These are phyloP conservation scores for Phytophthora colocasiae DNA, from an alignment of 352 stramenopile species.

Conservation along the genomic window DNA sequence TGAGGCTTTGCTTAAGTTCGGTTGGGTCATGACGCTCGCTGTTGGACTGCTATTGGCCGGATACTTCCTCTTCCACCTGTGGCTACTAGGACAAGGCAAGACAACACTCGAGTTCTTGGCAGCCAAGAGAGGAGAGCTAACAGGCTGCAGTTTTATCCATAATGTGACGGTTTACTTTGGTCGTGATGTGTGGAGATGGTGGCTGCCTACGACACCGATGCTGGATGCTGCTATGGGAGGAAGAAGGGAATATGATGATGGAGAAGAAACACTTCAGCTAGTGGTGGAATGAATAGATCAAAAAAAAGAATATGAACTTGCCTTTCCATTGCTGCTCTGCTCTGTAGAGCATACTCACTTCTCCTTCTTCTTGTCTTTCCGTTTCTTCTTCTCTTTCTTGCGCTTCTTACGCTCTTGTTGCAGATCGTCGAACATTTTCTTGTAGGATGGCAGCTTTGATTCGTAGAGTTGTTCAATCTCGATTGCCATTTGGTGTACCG, in stretches of 20 bases:
- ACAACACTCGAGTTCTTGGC: constrained; percentile 85
- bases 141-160: constrained; percentile 45
- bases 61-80: constrained; percentile 84
- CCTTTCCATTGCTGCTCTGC: constrained; percentile 5
- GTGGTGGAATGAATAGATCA: constrained; percentile 44
- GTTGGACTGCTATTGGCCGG: constrained; percentile 65
- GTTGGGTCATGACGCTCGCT: constrained; percentile 56
- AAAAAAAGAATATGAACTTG: constrained; percentile 25
- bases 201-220: constrained; percentile 56
- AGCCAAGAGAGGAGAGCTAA: constrained; percentile 57
- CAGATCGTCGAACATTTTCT: constrained; percentile 77
- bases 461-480: constrained; percentile 83
- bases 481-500: constrained; percentile 85
- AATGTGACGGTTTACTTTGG: constrained; percentile 81
- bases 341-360: constrained; percentile 65
- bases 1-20: constrained; percentile 44
- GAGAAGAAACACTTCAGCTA: constrained; percentile 49
- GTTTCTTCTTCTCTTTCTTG: constrained; percentile 92
- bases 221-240: constrained; percentile 41
- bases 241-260: constrained; percentile 11
- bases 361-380: constrained; percentile 91
- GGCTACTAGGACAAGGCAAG: constrained; percentile 63
- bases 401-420: constrained; percentile 86
- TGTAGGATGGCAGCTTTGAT: constrained; percentile 70
- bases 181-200: constrained; percentile 56